Base-by-base conservation (phyloP, 352 stramenopile species). In the Globisporangium carolinianum region DNA sequence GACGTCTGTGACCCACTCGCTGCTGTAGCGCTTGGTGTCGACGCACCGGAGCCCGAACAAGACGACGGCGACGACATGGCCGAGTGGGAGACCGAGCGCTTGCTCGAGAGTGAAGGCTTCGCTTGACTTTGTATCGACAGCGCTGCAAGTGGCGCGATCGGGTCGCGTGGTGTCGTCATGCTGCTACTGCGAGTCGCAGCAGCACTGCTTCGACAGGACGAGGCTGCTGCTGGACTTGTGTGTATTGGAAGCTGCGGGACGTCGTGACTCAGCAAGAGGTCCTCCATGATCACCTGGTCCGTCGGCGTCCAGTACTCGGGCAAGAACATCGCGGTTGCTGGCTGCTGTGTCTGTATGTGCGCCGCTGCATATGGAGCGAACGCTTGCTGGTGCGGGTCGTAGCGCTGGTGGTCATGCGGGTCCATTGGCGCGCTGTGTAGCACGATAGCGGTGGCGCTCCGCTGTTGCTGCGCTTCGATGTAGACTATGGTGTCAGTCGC, bases 221-320 rank as follows among this genome's bases (percentile, higher is more conserved):
- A 32, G 24, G 24, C 24, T 32, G 24, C 24, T 32, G 39, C 3
- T 43, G 39, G 7, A 43, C 7, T 43, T 43, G 39, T 43, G 7
- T 8, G 4, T 43, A 12, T 6, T 43, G 46, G 47, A 36, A 12
- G 47, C 18, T 9, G 48, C n/a, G 4, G 55, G 24, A 32, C 39
- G 38, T 47, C 51, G 52, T 70, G 54, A 41, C 52, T 63, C 48
- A 79, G 61, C 55, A 85, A 62, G 51, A 85, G 65, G 47, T 78
- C 64, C 63, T 85, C 75, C 63, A 85, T 82, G 63, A 85, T 82
- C 50, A 67, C 66, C 48, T 85, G 75, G 60, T 85, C 75, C 15
- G 65, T 76, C n/a, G 68, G 60, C 50, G 72, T 80, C 75, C 75
- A 85, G 43, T 38, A 63, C 37, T 42, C 51, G 5, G 63, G 69